Evolutionary conservation across 441 rosid species (phyloP).

Genomic region (Theobroma grandiflorum): DNA sequence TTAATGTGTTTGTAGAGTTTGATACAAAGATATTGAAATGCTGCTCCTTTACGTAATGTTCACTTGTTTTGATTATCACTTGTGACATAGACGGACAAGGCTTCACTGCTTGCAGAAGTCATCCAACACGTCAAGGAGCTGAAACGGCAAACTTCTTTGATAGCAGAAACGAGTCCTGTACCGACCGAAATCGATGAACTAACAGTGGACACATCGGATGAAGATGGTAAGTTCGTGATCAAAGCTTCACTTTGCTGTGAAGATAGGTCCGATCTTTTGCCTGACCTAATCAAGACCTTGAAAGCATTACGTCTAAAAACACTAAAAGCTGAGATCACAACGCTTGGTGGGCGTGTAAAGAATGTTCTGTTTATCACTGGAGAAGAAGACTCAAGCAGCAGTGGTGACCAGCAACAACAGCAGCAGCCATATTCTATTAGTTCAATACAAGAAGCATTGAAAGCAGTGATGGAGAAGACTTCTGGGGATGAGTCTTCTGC

Average conservation of each 20-base stretch:
- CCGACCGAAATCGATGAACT: constrained; percentile 91
- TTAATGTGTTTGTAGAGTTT: neutral
- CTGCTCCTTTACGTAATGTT: neutral
- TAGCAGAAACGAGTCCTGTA: constrained; percentile 79
- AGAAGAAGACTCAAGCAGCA: constrained; percentile 62
- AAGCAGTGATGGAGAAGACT: constrained; percentile 87
- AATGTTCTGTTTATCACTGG: constrained; percentile 88
- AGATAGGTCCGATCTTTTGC: constrained; percentile 87
- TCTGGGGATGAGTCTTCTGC: constrained; percentile 75
- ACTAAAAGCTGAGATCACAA: constrained; percentile 90
- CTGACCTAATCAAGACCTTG: constrained; percentile 84
- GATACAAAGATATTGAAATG: neutral
- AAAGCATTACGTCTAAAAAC: constrained; percentile 82
- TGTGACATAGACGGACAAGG: constrained; percentile 83
- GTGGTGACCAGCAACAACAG: constrained; percentile 46
- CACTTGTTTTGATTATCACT: neutral
- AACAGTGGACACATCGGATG: constrained; percentile 79
- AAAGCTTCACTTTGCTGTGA: constrained; percentile 95
- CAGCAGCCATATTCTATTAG: constrained; percentile 63
- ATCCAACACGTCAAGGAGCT: constrained; percentile 96
- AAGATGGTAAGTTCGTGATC: constrained; percentile 80
- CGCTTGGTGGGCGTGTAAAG: constrained; percentile 88
- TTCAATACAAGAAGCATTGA: constrained; percentile 90
- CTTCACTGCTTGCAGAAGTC: constrained; percentile 94
- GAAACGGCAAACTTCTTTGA: constrained; percentile 77